Conservation (phyloP, 257 asterid species). For the Hygrophila difformis region DNA sequence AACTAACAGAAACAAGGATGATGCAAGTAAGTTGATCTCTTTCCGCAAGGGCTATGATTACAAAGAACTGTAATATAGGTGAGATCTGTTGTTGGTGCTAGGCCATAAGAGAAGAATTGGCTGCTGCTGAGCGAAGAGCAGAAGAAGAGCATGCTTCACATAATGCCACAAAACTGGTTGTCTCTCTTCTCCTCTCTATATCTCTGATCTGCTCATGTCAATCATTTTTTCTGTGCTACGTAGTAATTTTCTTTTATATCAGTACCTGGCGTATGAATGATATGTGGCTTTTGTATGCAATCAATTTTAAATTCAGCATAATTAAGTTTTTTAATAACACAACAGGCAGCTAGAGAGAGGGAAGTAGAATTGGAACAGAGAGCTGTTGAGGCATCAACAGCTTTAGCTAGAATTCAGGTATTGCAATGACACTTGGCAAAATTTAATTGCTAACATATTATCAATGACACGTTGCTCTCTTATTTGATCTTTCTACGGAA, state of each 20-base stretch:
- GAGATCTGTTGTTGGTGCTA: conserved; percentile 23
- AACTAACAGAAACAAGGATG: conserved; percentile 98
- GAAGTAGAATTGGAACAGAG: conserved; percentile 96
- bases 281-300: conserved; percentile 13
- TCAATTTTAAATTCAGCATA: conserved; percentile 14
- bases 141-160: conserved; percentile 98
- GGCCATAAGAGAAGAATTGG: conserved; percentile 93
- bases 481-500: neutral
- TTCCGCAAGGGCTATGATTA: conserved; percentile 13
- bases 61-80: conserved; percentile 17
- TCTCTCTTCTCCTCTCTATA: conserved; percentile 10
- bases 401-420: conserved; percentile 95
- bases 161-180: conserved; percentile 79
- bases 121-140: conserved; percentile 90
- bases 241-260: neutral
- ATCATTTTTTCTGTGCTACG: conserved; percentile 4
- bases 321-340: conserved; percentile 10
- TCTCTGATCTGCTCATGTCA: conserved; percentile 7
- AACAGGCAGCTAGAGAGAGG: conserved; percentile 94
- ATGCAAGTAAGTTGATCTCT: conserved; percentile 68
- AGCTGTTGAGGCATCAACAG: conserved; percentile 88
- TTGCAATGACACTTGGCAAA: conserved; percentile 15
- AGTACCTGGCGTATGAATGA: conserved; percentile 5
- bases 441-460: too few relatives aligned
- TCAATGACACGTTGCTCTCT: too few relatives aligned